Evolutionary conservation across 192 early-diverging fungal genomes (phyloP).

Genomic region (Entomortierella chlamydospora): DNA sequence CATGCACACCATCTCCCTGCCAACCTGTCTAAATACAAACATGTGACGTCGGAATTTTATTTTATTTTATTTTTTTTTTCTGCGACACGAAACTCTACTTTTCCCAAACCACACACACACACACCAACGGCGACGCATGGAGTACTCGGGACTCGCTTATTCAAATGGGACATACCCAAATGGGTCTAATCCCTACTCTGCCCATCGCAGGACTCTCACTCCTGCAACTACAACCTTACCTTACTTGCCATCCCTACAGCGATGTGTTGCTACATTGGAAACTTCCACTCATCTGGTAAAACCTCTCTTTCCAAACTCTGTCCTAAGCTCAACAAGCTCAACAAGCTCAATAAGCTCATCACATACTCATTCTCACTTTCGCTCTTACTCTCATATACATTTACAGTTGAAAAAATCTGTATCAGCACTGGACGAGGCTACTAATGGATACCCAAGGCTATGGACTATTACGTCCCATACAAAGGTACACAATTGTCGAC

Average conservation of each 20-base stretch:
- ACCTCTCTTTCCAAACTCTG: no score
- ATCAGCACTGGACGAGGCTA: constrained; percentile 33
- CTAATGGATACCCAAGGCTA: constrained; percentile 42
- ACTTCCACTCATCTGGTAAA: constrained; percentile 32
- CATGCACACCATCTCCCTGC: no score
- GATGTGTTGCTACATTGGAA: constrained; percentile 41
- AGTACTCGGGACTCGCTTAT: neutral
- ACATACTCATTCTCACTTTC: no score
- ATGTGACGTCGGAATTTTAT: no score
- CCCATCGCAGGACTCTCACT: constrained; percentile 4
- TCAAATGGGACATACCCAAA: neutral
- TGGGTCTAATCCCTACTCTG: neutral
- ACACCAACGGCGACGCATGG: neutral
- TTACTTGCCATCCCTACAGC: constrained; percentile 30
- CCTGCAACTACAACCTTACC: neutral
- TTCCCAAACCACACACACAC: neutral
- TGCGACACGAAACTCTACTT: neutral
- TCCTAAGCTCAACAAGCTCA: no score
- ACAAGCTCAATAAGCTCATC: no score
- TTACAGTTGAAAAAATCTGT: constrained; percentile 27
- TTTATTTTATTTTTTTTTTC: neutral
- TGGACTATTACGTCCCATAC: constrained; percentile 37
- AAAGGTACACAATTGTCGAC: constrained; percentile 17
- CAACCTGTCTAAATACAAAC: no score
- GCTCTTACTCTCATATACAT: no score